Evolutionary conservation across 2,329 filamentous ascomycete genomes (phyloP).

Genomic region (Cladosporium austrohemisphaericum): DNA sequence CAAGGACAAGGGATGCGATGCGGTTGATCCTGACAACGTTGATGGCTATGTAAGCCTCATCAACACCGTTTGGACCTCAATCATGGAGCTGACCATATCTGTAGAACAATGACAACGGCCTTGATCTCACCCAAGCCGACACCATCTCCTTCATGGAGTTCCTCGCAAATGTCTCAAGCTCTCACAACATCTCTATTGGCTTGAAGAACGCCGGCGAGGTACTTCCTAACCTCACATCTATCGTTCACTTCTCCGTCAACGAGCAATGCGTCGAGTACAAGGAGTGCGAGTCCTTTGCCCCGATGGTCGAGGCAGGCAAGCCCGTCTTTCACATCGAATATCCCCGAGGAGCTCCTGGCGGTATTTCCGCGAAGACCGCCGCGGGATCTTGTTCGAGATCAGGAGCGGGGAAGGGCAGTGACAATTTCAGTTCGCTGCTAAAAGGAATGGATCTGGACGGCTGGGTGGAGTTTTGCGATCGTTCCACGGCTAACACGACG

Average conservation of each 20-base stretch:
- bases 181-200: slow-evolving; percentile 57
- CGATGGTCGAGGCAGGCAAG: slow-evolving; percentile 59
- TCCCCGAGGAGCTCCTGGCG: slow-evolving; percentile 43
- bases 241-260: slow-evolving; percentile 64
- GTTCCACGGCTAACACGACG: slow-evolving; percentile 10
- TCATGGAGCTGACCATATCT: background rate
- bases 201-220: slow-evolving; percentile 67
- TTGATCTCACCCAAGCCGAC: slow-evolving; percentile 55
- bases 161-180: slow-evolving; percentile 54
- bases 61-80: background rate
- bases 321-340: slow-evolving; percentile 75
- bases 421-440: slow-evolving; percentile 60
- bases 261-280: slow-evolving; percentile 62
- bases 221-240: slow-evolving; percentile 47
- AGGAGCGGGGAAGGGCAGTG: slow-evolving; percentile 38
- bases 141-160: slow-evolving; percentile 59
- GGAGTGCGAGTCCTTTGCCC: slow-evolving; percentile 57
- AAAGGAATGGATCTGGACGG: slow-evolving; percentile 63
- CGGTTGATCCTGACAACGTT: slow-evolving; percentile 35
- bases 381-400: slow-evolving; percentile 42
- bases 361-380: slow-evolving; percentile 30
- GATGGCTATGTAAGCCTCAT: slow-evolving; percentile 19
- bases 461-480: slow-evolving; percentile 42
- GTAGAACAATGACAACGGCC: slow-evolving; percentile 37
- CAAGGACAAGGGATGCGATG: slow-evolving; percentile 37